Conservation (phyloP, 73 alveolate species). For the Paraurostyla sp. region DNA sequence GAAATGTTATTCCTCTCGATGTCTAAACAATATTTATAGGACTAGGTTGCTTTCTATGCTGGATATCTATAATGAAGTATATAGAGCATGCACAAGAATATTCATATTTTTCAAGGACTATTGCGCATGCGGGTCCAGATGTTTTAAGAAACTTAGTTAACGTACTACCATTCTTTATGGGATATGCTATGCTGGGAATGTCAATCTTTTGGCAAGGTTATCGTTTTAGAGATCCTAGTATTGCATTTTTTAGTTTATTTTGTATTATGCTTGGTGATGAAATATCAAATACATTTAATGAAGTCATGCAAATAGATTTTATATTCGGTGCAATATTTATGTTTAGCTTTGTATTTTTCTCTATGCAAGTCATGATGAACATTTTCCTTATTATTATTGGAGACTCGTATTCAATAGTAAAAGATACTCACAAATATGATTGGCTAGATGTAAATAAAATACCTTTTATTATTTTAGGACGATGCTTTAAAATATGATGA, state of each 20-base stretch:
- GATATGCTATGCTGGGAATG: constrained; percentile 89
- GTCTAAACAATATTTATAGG: constrained; percentile 74
- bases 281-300: constrained; percentile 83
- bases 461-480: background rate
- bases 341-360: constrained; percentile 79
- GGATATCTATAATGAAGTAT: constrained; percentile 85
- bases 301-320: constrained; percentile 67
- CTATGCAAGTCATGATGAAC: constrained; percentile 84
- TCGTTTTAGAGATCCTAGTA: constrained; percentile 76
- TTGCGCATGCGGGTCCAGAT: constrained; percentile 77
- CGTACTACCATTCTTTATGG: constrained; percentile 89
- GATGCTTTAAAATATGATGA: background rate
- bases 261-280: constrained; percentile 90
- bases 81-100: constrained; percentile 76
- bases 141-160: constrained; percentile 80
- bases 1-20: constrained; percentile 23
- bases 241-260: constrained; percentile 77
- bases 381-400: constrained; percentile 86
- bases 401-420: constrained; percentile 82
- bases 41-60: constrained; percentile 85
- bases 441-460: constrained; percentile 8
- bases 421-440: constrained; percentile 66
- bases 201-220: constrained; percentile 88
- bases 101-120: constrained; percentile 80
- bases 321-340: constrained; percentile 81